Percentiles rank a stretch among this genome's conserved stretches.
phyloP scores from a whole-genome alignment of 2,329 filamentous ascomycete genomes.

The Scedosporium aurantiacum region DNA sequence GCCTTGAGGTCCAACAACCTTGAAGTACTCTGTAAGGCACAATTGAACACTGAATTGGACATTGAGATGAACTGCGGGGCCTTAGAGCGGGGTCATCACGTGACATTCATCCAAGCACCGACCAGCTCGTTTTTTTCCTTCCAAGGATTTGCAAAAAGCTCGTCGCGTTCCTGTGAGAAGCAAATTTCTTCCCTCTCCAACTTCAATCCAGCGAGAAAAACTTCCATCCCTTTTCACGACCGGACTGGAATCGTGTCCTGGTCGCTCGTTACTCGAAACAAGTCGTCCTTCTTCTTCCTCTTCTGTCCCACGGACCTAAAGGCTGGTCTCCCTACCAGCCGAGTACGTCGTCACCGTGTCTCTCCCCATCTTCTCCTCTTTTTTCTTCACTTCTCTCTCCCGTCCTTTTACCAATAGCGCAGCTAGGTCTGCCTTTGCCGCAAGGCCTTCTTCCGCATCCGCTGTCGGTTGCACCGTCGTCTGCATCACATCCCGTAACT shows the following conservation, averaged over 20 bases:
- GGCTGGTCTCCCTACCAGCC: conserved; percentile 29
- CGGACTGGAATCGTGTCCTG: background rate
- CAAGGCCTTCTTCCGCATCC: conserved; percentile 34
- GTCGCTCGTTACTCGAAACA: background rate
- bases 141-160: conserved; percentile 8
- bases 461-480: conserved; percentile 38
- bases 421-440: conserved; percentile 55
- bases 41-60: background rate
- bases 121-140: conserved; percentile 16
- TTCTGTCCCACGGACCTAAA: conserved; percentile 11
- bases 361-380: conserved; percentile 19
- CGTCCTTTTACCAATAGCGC: conserved; percentile 41
- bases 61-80: background rate
- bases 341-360: conserved; percentile 29
- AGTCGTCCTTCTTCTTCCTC: conserved; percentile 4
- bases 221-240: conserved; percentile 1
- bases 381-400: conserved; percentile 42
- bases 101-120: conserved; percentile 12
- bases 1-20: too few species aligned
- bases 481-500: conserved; percentile 39
- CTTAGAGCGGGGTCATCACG: background rate
- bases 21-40: too few species aligned
- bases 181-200: conserved; percentile 6
- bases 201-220: conserved; percentile 6
- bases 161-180: conserved; percentile 8